Evolutionary conservation across 805 yeast species (phyloP).

Genomic region (Lipomyces anomalus): DNA sequence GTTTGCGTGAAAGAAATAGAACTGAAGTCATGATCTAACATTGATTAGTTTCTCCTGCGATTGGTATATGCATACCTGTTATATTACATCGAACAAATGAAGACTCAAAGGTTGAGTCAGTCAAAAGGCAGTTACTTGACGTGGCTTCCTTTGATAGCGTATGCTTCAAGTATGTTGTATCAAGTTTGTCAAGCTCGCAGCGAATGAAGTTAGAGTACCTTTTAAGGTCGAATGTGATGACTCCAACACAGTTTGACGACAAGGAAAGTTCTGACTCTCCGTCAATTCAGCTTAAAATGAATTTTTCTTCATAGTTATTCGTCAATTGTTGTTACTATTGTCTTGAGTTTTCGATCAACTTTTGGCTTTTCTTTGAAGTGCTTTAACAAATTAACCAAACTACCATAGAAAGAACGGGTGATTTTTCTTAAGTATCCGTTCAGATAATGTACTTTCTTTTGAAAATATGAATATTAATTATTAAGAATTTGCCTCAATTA

Average conservation of each 20-base stretch:
- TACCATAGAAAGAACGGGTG: no score
- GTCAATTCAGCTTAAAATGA: slow-evolving; percentile 15
- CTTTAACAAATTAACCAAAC: no score
- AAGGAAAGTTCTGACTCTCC: slow-evolving; percentile 3
- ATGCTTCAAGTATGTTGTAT: slow-evolving; percentile 39
- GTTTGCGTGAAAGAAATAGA: no score
- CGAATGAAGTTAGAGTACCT: slow-evolving; percentile 16
- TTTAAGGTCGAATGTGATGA: slow-evolving; percentile 11
- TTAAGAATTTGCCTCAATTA: no score
- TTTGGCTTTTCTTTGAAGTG: no score
- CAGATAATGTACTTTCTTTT: no score
- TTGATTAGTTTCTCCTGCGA: slow-evolving; percentile 28
- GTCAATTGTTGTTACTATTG: no score
- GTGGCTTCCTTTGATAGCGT: slow-evolving; percentile 30
- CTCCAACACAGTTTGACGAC: slow-evolving; percentile 1
- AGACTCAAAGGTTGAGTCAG: slow-evolving; percentile 5
- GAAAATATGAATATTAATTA: no score
- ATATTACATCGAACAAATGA: slow-evolving; percentile 17
- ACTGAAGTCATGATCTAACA: no score
- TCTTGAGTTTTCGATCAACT: no score
- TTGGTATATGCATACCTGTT: slow-evolving; percentile 29
- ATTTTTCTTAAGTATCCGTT: no score
- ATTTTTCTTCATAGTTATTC: slow-evolving; percentile 10
- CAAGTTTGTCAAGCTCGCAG: slow-evolving; percentile 39
- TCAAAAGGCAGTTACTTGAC: slow-evolving; percentile 27